phyloP scores from a whole-genome alignment of 2,329 filamentous ascomycete species.

The Meredithiella fracta region DNA sequence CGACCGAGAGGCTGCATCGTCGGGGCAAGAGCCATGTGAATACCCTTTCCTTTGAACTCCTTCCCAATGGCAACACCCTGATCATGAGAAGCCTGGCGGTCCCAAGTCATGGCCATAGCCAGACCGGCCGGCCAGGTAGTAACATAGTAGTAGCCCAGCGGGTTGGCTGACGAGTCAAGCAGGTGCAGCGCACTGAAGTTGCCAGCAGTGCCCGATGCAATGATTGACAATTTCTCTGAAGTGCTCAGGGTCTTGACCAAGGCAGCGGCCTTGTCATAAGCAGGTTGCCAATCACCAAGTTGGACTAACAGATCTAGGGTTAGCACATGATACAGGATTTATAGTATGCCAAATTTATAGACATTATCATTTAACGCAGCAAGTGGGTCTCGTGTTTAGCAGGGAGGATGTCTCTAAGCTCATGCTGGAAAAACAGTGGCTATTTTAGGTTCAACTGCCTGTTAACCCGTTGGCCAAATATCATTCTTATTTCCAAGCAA shows the following conservation, averaged over 20 bases:
- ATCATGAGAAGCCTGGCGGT: slow-evolving; percentile 53
- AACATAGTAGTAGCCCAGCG: slow-evolving; percentile 47
- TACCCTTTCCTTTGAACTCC: slow-evolving; percentile 53
- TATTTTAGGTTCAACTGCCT: not conserved
- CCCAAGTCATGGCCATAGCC: slow-evolving; percentile 67
- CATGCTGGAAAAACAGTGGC: not conserved
- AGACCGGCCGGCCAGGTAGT: slow-evolving; percentile 70
- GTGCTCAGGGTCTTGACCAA: slow-evolving; percentile 54
- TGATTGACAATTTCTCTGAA: slow-evolving; percentile 62
- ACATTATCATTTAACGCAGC: not conserved
- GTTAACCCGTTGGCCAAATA: not conserved
- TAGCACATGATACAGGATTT: not conserved
- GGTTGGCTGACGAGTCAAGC: slow-evolving; percentile 35
- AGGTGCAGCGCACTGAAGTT: slow-evolving; percentile 54
- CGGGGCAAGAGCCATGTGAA: slow-evolving; percentile 51
- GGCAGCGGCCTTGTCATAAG: slow-evolving; percentile 51
- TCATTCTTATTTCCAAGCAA: not conserved
- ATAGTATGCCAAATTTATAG: not conserved
- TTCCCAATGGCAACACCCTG: slow-evolving; percentile 52
- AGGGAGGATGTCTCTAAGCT: too few relatives aligned
- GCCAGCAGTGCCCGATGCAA: slow-evolving; percentile 59
- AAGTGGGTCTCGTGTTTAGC: not conserved
- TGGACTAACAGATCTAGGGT: slow-evolving; percentile 13
- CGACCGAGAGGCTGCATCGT: slow-evolving; percentile 25
- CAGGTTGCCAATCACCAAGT: slow-evolving; percentile 40